Evolutionary conservation across 2,329 filamentous ascomycete species (phyloP).

Genomic region (Diaporthe citrichinensis): DNA sequence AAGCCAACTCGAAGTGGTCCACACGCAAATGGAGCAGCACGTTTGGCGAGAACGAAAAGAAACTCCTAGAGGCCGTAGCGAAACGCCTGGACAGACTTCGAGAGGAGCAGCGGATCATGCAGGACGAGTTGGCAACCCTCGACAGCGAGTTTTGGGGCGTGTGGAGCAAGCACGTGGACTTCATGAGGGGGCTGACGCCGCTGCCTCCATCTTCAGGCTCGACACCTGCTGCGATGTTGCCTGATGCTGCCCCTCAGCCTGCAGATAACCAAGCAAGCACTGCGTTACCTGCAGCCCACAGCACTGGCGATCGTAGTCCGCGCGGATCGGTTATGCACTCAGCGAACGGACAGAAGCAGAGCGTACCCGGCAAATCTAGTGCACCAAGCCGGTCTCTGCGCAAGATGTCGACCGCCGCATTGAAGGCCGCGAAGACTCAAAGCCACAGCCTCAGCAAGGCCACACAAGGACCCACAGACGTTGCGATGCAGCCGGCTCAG

Average conservation of each 20-base stretch:
- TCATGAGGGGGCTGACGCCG: neutral
- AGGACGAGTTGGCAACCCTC: neutral
- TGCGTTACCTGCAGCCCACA: neutral
- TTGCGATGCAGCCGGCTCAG: neutral
- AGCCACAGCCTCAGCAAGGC: neutral
- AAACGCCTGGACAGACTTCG: neutral
- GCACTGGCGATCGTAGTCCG: neutral
- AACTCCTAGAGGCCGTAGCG: neutral
- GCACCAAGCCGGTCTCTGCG: neutral
- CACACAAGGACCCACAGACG: neutral
- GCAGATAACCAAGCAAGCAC: neutral
- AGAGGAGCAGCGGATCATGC: neutral
- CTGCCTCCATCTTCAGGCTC: neutral
- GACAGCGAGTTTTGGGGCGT: conserved; percentile 31
- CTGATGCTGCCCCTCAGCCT: neutral
- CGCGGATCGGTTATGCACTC: neutral
- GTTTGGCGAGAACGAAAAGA: conserved; percentile 16
- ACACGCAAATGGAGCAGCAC: conserved; percentile 2
- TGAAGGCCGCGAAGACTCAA: neutral
- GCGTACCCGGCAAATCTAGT: neutral
- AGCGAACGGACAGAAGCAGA: neutral
- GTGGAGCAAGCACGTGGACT: conserved; percentile 20
- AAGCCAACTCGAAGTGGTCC: neutral
- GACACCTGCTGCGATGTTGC: neutral
- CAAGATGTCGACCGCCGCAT: neutral